Base-by-base conservation (phyloP, 805 yeast species). In the Candida vaughaniae region DNA sequence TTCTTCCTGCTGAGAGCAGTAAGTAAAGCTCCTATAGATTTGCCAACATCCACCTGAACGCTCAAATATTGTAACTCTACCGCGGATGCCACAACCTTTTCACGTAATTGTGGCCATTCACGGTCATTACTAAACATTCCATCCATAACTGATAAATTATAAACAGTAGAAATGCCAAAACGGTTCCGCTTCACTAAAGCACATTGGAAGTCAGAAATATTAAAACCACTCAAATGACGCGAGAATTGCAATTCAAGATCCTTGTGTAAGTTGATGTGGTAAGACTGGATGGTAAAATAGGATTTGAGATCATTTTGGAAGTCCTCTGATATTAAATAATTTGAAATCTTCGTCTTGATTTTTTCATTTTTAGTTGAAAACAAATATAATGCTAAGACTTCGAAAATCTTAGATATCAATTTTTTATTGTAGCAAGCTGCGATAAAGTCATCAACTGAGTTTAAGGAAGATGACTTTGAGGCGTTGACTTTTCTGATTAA, bases 1-100 rank as follows among this genome's bases (percentile, higher is more conserved):
- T 63, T 66, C 30, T 63, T 66, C 43, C 78, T 73, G 41, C 84
- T 73, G 49, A 65, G 81, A 0, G 91, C 77, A 0, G 91, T 80
- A 16, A 87, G 44, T 22, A 89, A 64, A 1, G 93, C 88, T 33
- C 91, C 89, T 74, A 86, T 79, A 0, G 95, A 75, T 48, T 82
- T 82, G 3, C 87, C 83, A 15, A 85, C 75, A 3, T 77, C 66
- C 11, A 81, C 66, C 50, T 88, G 95, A 1, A 90, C 73, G 27
- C 79, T 71, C 6, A 78, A 71, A 47, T 70, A 72, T 43, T 87
- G 87, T 33, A 79, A 52, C 48, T 82, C 81, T 29, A 80, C 57
- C 42, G 89, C 80, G 1, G 84, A 78, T 1, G 71, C 66, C 2
- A 74, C 57, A 4, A 87, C 70, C 26, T 73, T 75, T 3, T 66